Percentiles rank a stretch among this genome's conserved stretches.
Conservation (phyloP, 495 filamentous ascomycete genomes). For the Polyplosphaeria fusca region DNA sequence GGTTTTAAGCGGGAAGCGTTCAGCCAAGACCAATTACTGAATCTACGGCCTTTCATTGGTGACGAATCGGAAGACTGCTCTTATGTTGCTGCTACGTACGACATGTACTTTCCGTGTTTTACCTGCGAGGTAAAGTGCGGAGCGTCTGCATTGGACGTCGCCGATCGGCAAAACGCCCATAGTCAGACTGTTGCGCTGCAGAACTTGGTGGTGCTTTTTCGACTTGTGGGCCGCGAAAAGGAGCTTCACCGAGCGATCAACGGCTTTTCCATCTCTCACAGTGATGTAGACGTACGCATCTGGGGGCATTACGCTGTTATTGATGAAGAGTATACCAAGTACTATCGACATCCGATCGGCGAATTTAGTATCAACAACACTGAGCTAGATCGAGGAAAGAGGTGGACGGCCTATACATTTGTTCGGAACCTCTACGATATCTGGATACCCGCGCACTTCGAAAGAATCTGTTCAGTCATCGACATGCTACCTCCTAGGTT, state of each 20-base stretch:
- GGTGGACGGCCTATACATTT: constrained; percentile 22
- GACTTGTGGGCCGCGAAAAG: constrained; percentile 37
- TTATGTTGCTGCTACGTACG: constrained; percentile 13
- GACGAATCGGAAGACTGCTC: neutral
- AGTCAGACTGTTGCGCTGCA: constrained; percentile 38
- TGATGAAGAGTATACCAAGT: constrained; percentile 9
- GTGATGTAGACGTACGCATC: constrained; percentile 42
- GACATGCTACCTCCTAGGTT: constrained; percentile 7
- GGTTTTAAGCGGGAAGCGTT: constrained; percentile 32
- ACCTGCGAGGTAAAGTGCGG: constrained; percentile 38
- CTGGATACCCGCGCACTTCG: constrained; percentile 5
- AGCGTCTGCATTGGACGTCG: constrained; percentile 19
- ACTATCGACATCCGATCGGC: constrained; percentile 37
- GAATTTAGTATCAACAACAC: constrained; percentile 34
- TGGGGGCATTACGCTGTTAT: constrained; percentile 18
- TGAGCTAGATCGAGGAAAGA: constrained; percentile 34
- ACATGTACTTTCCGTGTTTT: constrained; percentile 44
- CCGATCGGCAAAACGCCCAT: constrained; percentile 43
- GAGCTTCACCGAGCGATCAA: constrained; percentile 45
- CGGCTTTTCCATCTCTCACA: constrained; percentile 50
- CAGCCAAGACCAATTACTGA: constrained; percentile 15
- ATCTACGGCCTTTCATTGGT: constrained; percentile 9
- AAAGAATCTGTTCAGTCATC: constrained; percentile 20
- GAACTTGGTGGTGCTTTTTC: constrained; percentile 40
- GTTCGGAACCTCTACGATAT: constrained; percentile 22